Base-by-base conservation (phyloP, 139 green algal species). In the Mesotaenium endlicherianum region DNA sequence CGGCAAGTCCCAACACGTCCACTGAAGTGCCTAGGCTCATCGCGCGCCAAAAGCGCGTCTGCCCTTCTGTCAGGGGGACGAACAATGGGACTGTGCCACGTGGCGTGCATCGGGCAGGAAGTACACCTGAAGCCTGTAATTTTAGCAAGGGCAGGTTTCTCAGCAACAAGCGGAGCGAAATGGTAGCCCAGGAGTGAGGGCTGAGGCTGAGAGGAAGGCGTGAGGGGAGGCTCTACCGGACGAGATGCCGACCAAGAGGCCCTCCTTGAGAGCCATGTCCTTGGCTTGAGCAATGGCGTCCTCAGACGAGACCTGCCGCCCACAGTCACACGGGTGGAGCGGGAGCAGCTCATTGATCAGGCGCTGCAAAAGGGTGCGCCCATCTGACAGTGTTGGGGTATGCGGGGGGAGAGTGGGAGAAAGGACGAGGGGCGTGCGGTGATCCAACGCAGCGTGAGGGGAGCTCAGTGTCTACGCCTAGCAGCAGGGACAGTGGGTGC, bases 211-310 rank as follows among this genome's bases (percentile, higher is more conserved):
- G 47, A 57, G 47, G 14, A 57, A 57, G 47, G 47, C 47, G 47
- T 8, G 47, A 57, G 0, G 16, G 69, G 42, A 6, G 38, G 20
- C 36, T 31, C 2, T 31, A 77, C 36, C 2, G 40, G 71, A 80
- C n/a, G 41, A 58, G 45, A 26, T 2, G 39, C 70, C 4, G 26
- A 87, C 76, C 39, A 99, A 90, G 2, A 99, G 80, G 11, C 96
- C 96, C 88, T 98, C 96, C 85, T 97, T 90, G 34, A 91, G 78
- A 0, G 95, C 94, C 20, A 98, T 87, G 0, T 92, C 78, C 36
- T 88, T 84, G 1, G 96, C 96, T 92, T 96, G 97, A 2, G 77
- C 89, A 30, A 99, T 89, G 3, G 94, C 83, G 14, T 98, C 94
- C 75, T 98, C 93, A 60, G 77, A 92, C 31, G 67, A 87, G 26